Evolutionary conservation across 768 basidiomycete genomes (phyloP), one percentile per base, ranked within the genome.

Genomic region (Leccinum boreale): DNA sequence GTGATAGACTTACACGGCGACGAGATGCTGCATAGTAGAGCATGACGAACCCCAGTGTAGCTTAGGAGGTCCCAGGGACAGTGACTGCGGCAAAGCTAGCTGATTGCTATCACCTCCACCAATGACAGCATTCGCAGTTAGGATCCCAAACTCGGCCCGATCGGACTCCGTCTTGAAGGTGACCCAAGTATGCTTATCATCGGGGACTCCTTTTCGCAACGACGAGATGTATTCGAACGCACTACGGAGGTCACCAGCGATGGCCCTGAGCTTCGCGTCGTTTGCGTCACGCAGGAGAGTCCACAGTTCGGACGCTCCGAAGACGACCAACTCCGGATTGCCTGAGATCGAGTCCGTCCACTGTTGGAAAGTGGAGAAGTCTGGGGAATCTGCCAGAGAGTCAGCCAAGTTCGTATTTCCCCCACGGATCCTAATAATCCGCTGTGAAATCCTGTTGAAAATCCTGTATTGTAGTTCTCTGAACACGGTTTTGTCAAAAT

Each of bases 201-300:
- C 26, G 35, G 52, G 57, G 4, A 42, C 7, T 2, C n/a, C 39
- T 9, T 29, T 23, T 49, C 47, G 57, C 17, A 55, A 29, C 1
- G 57, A 58, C 4, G 53, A 42, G 12, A 58, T 29, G 48, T 55
- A 44, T 50, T 55, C 48, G 39, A 55, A 58, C 3, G 57, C 57
- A 5, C 24, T 33, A 35, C 35, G 57, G 26, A 58, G n/a, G n/a
- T 55, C 28, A n/a, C 39, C 31, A 21, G 58, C 58, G 14, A 55
- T 59, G 29, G 28, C 24, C 17, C 44, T 35, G 7, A 59, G 58
- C 6, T 44, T 47, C 19, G 12, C n/a, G 49, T 57, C 3, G 17
- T 39, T n/a, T 9, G 58, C 55, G 10, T 51, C 49, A 14, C 39
- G 58, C 5, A 59, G 26, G 26, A 59, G 49, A 3, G 50, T 51